Evolutionary conservation across 2,329 filamentous ascomycete species (phyloP).

Genomic region (Ilyonectria destructans): DNA sequence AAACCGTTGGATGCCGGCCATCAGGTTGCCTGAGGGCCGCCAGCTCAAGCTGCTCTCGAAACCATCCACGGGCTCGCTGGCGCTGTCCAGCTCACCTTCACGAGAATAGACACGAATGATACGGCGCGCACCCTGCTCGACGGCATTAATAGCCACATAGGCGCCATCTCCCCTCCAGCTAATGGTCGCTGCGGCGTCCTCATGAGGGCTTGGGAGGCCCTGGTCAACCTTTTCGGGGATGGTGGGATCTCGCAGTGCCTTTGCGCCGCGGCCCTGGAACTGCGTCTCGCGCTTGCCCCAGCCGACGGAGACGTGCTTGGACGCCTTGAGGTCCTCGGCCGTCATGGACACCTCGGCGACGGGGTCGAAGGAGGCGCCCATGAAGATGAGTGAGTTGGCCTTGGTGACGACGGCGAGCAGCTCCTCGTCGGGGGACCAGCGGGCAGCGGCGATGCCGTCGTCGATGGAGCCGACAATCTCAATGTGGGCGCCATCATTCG

Average conservation of each 20-base stretch:
- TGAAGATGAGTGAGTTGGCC: slow-evolving; percentile 86
- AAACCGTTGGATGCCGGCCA: slow-evolving; percentile 87
- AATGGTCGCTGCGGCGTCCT: slow-evolving; percentile 81
- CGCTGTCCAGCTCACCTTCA: slow-evolving; percentile 91
- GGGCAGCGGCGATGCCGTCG: slow-evolving; percentile 88
- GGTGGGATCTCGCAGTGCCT: slow-evolving; percentile 91
- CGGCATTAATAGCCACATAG: slow-evolving; percentile 87
- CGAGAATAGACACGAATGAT: slow-evolving; percentile 92
- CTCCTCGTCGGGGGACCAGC: slow-evolving; percentile 97
- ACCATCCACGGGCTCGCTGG: slow-evolving; percentile 94
- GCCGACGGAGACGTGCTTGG: slow-evolving; percentile 94
- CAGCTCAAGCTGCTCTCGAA: slow-evolving; percentile 92
- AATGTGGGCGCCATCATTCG: slow-evolving; percentile 79
- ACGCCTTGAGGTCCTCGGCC: slow-evolving; percentile 85
- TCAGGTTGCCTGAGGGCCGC: slow-evolving; percentile 91
- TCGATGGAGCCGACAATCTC: slow-evolving; percentile 97
- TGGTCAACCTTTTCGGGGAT: slow-evolving; percentile 94
- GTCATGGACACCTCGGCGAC: slow-evolving; percentile 83
- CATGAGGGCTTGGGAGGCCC: slow-evolving; percentile 81
- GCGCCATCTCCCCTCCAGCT: slow-evolving; percentile 97
- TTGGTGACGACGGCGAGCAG: slow-evolving; percentile 87
- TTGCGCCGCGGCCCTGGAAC: slow-evolving; percentile 92
- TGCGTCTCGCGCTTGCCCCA: slow-evolving; percentile 99
- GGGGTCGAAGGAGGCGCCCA: slow-evolving; percentile 92
- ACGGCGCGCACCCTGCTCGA: slow-evolving; percentile 80